Base-by-base conservation (phyloP, 306 rosid genomes). In the Carpinus viminea region DNA sequence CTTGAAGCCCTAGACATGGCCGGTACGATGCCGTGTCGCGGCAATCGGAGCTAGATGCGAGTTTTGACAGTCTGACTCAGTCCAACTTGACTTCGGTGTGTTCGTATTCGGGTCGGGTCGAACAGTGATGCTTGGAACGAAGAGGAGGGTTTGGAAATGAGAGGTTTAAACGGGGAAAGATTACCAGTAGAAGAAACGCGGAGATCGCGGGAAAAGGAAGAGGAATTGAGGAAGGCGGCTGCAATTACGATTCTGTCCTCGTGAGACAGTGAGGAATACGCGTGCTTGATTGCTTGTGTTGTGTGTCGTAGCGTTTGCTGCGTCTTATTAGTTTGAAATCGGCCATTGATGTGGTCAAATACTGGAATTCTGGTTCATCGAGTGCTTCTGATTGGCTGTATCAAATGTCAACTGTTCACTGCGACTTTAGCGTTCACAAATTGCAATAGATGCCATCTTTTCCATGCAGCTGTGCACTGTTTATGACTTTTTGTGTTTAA, bases 1-100 rank as follows among this genome's bases (percentile, higher is more conserved):
- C 88, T 54, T 79, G 75, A 87, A 85, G n/a, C 91, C 92, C 96
- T 84, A 82, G 83, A 91, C 98, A 95, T 89, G 93, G 73, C 83
- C 34, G 20, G 28, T 73, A n/a, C 80, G 69, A 56, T 75, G 61
- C 84, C 78, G 76, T 71, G 80, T 74, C 80, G 38, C 69, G 18
- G 62, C 8, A 70, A 55, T 60, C 46, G 57, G 28, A 55, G n/a
- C 83, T 70, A 34, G 17, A 24, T 12, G 34, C 45, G 26, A n/a
- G 38, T 20, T 47, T 34, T 57, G 16, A 53, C 62, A 76, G 47
- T 68, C 21, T 82, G 50, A 80, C 47, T 74, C 56, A 56, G 3
- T 21, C 60, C 66, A 70, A 64, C 71, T 64, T 60, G 7, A 68
- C 45, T 20, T 38, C 50, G 50, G 70, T 43, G 16, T 36, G 70